A percentile compares a stretch with the other conserved stretches of the same genome.
These are phyloP conservation scores for Cryptococcus deneoformans DNA, from an alignment of 1,284 basidiomycete species.

Conservation along the genomic window DNA sequence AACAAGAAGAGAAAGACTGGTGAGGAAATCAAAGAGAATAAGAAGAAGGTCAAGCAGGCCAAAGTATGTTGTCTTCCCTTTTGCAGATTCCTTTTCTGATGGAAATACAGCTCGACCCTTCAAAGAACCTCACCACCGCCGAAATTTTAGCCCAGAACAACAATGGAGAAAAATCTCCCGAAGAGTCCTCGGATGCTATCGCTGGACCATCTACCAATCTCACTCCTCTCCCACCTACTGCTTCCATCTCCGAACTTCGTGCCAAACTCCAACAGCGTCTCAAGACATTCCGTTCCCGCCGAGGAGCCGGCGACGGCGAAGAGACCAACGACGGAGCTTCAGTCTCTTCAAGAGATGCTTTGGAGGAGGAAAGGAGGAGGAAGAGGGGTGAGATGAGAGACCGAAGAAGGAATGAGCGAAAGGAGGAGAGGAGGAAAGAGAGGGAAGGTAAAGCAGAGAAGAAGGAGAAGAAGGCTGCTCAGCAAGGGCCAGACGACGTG, in stretches of 20 bases:
- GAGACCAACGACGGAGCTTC: constrained; percentile 17
- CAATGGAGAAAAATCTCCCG: constrained; percentile 8
- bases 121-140: constrained; percentile 75
- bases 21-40: constrained; percentile 79
- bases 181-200: not conserved
- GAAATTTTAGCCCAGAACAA: constrained; percentile 57
- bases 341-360: constrained; percentile 61
- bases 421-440: constrained; percentile 66
- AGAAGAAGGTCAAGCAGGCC: constrained; percentile 76
- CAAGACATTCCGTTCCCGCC: constrained; percentile 59
- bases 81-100: not conserved
- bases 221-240: constrained; percentile 61
- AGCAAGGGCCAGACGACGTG: constrained; percentile 24
- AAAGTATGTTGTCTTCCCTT: constrained; percentile 58
- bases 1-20: constrained; percentile 81
- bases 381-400: constrained; percentile 79
- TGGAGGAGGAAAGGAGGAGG: constrained; percentile 72
- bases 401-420: constrained; percentile 74
- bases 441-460: constrained; percentile 48
- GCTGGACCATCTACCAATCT: constrained; percentile 20
- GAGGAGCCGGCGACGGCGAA: constrained; percentile 47
- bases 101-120: constrained; percentile 73
- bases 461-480: constrained; percentile 31
- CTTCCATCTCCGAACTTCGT: constrained; percentile 67
- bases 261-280: constrained; percentile 77